Conservation (phyloP, 2,329 filamentous ascomycete genomes). For the Periconia sp. region DNA sequence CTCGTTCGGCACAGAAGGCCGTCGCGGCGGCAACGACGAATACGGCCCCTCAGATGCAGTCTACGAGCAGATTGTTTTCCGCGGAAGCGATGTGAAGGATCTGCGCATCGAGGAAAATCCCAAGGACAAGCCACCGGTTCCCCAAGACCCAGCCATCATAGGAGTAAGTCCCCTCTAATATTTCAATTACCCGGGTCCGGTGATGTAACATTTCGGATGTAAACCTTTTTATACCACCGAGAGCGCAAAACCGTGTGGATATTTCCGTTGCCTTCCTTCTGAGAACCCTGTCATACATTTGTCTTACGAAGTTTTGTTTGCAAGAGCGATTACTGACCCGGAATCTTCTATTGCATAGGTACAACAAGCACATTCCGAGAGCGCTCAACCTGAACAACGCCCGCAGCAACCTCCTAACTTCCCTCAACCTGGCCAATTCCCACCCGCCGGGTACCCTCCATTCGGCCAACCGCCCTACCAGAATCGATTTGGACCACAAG, state of each 20-base stretch:
- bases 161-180: conserved; percentile 73
- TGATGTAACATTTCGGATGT: conserved; percentile 99
- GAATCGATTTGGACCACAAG: conserved; percentile 54
- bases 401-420: conserved; percentile 46
- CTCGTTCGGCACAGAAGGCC: conserved; percentile 92
- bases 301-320: conserved; percentile 16
- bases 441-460: conserved; percentile 49
- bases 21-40: conserved; percentile 75
- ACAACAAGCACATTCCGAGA: conserved; percentile 34
- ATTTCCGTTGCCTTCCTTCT: conserved; percentile 99
- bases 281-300: conserved; percentile 56
- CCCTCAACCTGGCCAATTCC: conserved; percentile 49
- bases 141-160: conserved; percentile 94
- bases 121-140: conserved; percentile 73
- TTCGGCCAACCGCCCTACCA: conserved; percentile 48
- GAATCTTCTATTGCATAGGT: conserved; percentile 33
- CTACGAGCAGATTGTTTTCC: conserved; percentile 99
- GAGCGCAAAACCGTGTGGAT: conserved; percentile 96
- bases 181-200: conserved; percentile 47
- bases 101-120: conserved; percentile 88
- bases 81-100: conserved; percentile 98
- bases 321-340: conserved; percentile 27
- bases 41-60: conserved; percentile 83
- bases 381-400: conserved; percentile 36
- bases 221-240: conserved; percentile 84